Conservation (phyloP, 371 early-diverging fungal genomes). For the Syncephalastrum racemosum region DNA sequence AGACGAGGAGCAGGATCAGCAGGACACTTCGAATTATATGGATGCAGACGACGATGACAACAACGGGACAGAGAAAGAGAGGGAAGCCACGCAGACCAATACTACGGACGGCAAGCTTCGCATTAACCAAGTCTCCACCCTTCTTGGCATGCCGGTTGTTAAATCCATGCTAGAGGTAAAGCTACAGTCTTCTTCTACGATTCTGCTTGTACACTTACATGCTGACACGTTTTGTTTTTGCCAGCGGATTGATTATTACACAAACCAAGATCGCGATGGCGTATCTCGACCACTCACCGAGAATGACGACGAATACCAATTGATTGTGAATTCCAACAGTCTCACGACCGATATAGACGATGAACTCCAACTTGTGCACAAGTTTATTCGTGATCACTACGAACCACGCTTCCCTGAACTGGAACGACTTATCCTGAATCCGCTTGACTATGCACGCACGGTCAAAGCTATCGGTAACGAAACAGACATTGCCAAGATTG, state of each 20-base stretch:
- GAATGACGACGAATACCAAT: slow-evolving; percentile 84
- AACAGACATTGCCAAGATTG: slow-evolving; percentile 66
- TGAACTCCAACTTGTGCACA: slow-evolving; percentile 85
- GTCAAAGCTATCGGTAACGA: slow-evolving; percentile 86
- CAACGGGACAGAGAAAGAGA: slow-evolving; percentile 25
- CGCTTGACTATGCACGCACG: slow-evolving; percentile 87
- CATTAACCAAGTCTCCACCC: slow-evolving; percentile 41
- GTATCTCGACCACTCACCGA: slow-evolving; percentile 58
- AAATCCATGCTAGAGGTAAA: slow-evolving; percentile 45
- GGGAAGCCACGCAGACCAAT: slow-evolving; percentile 1
- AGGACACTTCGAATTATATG: slow-evolving; percentile 33
- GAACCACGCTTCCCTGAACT: slow-evolving; percentile 88
- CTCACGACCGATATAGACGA: slow-evolving; percentile 84
- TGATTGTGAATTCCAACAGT: slow-evolving; percentile 88
- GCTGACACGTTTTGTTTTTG: not conserved
- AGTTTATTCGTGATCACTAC: slow-evolving; percentile 92
- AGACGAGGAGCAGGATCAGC: slow-evolving; percentile 16
- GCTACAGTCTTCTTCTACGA: slow-evolving; percentile 2
- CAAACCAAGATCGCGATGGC: slow-evolving; percentile 31
- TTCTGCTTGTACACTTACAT: slow-evolving; percentile 2
- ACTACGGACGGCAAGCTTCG: slow-evolving; percentile 20
- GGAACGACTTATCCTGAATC: slow-evolving; percentile 82
- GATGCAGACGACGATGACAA: slow-evolving; percentile 41
- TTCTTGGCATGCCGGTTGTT: slow-evolving; percentile 40
- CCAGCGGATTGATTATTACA: slow-evolving; percentile 58